Conservation (phyloP, 2,329 filamentous ascomycete species). For the Ophiostoma ulmi region DNA sequence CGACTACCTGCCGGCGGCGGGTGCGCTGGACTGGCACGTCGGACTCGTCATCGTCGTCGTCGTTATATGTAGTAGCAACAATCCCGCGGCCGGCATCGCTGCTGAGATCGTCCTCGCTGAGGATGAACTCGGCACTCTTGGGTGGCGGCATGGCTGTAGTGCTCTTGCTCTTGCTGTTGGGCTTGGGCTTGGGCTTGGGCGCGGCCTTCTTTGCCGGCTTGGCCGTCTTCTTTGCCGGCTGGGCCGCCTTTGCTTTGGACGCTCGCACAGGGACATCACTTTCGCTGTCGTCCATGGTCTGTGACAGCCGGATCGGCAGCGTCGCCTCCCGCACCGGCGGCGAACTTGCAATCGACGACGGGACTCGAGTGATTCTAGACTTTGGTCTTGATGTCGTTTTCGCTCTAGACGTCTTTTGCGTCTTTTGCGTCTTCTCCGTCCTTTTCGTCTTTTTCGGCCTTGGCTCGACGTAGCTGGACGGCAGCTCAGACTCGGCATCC, state of each 20-base stretch:
- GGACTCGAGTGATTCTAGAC: background rate
- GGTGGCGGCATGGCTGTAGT: conserved; percentile 9
- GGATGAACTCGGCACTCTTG: conserved; percentile 22
- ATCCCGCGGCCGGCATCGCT: conserved; percentile 11
- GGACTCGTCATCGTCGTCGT: background rate
- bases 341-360: background rate
- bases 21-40: conserved; percentile 1
- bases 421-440: background rate
- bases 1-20: background rate
- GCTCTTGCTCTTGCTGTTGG: background rate
- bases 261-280: conserved; percentile 17
- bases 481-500: conserved; percentile 13
- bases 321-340: conserved; percentile 17
- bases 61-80: background rate
- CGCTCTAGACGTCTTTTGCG: too few relatives aligned
- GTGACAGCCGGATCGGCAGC: conserved; percentile 24
- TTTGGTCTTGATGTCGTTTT: background rate
- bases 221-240: background rate
- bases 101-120: conserved; percentile 17
- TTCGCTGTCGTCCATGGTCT: conserved; percentile 22
- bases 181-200: background rate
- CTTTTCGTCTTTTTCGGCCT: background rate
- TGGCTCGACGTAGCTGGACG: conserved; percentile 13
- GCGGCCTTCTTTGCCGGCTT: background rate
- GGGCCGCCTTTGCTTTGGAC: background rate